A percentile compares a stretch with the other conserved stretches of the same genome.
phyloP scores from a whole-genome alignment of 2,329 filamentous ascomycete genomes.

The Botrytis medusae region DNA sequence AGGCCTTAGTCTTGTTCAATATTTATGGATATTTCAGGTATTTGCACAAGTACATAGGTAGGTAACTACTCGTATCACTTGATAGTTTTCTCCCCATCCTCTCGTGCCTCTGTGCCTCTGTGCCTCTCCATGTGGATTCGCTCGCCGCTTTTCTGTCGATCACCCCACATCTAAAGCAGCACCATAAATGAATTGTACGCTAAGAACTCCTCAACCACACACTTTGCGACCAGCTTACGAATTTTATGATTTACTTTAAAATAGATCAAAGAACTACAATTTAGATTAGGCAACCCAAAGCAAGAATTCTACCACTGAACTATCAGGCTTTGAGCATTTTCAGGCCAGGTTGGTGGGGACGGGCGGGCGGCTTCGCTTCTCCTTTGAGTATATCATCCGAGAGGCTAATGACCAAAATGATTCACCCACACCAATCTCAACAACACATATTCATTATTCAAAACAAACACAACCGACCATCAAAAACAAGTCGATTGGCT shows the following conservation, averaged over 20 bases:
- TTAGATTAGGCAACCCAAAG: neutral
- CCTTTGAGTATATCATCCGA: too few species aligned
- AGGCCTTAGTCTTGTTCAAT: neutral
- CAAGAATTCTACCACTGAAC: slow-evolving; percentile 19
- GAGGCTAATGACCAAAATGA: too few species aligned
- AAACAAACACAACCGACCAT: accelerated
- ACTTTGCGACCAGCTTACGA: neutral
- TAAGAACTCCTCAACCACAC: neutral
- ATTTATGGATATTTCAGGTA: neutral
- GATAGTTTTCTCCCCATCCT: neutral
- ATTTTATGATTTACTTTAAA: neutral
- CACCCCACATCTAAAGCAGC: neutral
- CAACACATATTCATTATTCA: accelerated
- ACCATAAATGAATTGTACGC: neutral
- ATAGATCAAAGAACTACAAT: neutral
- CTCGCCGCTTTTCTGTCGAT: too few species aligned
- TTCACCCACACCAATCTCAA: too few species aligned
- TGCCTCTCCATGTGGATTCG: neutral
- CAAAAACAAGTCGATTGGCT: neutral
- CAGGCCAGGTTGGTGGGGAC: too few species aligned
- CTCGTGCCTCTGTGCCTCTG: too few species aligned
- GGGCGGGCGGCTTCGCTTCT: too few species aligned
- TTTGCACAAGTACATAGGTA: neutral
- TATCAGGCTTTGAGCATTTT: neutral
- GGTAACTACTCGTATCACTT: neutral